Percentiles rank a stretch among this genome's conserved stretches.
These are phyloP conservation scores for Oehlia diaphana DNA, from an alignment of 192 early-diverging fungal genomes.

Conservation along the genomic window DNA sequence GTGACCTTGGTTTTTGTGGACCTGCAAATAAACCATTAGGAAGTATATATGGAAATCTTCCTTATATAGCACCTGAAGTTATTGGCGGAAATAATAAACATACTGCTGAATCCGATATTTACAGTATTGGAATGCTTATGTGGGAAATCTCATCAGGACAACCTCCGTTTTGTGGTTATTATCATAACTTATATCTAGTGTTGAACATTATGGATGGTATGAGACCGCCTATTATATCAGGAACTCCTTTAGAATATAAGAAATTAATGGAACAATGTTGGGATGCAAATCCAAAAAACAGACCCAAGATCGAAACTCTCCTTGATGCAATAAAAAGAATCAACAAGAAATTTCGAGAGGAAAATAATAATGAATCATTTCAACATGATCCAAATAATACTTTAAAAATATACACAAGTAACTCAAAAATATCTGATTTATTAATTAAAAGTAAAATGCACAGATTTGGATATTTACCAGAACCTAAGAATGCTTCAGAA, in stretches of 20 bases:
- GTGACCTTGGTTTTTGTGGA: background rate
- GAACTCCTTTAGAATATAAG: background rate
- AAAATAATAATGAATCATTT: background rate
- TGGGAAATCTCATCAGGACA: background rate
- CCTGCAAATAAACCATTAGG: background rate
- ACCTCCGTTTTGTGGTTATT: background rate
- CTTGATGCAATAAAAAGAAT: background rate
- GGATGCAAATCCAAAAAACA: background rate
- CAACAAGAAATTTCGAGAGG: background rate
- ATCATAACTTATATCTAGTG: background rate
- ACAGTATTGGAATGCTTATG: background rate
- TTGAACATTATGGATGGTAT: background rate
- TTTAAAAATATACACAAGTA: background rate
- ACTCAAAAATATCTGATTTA: too few species aligned
- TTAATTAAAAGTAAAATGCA: background rate
- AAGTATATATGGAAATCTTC: background rate
- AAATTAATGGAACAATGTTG: background rate
- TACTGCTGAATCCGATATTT: background rate
- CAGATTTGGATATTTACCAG: background rate
- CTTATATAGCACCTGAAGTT: background rate
- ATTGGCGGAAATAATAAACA: background rate
- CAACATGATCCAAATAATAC: background rate
- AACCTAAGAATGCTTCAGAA: background rate
- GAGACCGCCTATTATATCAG: background rate
- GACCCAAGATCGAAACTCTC: background rate